phyloP scores from a whole-genome alignment of 805 yeast genomes.

The Kazachstania taianensis region DNA sequence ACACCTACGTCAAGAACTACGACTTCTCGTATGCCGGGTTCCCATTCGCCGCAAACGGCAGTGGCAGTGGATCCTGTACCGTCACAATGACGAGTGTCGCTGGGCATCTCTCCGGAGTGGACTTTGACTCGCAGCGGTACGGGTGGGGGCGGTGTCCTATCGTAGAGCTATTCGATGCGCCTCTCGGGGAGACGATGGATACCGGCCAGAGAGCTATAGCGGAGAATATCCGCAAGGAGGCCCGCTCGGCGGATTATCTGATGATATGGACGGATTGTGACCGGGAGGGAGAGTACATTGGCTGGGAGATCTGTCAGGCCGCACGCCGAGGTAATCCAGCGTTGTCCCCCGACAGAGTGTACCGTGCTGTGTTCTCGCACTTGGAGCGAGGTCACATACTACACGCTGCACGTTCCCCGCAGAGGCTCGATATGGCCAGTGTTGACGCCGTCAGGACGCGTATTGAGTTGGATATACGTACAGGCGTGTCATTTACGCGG shows the following conservation, averaged over 20 bases:
- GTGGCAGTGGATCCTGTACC: conserved; percentile 55
- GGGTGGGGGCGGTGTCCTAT: conserved; percentile 62
- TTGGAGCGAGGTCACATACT: conserved; percentile 65
- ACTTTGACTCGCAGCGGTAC: conserved; percentile 41
- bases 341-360: conserved; percentile 40
- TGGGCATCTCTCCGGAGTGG: conserved; percentile 70
- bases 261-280: conserved; percentile 99
- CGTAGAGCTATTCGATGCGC: conserved; percentile 60
- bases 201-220: conserved; percentile 41
- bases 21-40: conserved; percentile 53
- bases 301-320: conserved; percentile 67
- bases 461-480: conserved; percentile 76
- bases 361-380: conserved; percentile 82
- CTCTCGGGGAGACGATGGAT: conserved; percentile 37
- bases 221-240: conserved; percentile 57
- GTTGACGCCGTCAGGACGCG: conserved; percentile 82
- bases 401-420: conserved; percentile 65
- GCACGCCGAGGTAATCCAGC: conserved; percentile 39
- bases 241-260: conserved; percentile 46
- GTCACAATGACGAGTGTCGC: conserved; percentile 87
- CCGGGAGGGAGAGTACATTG: conserved; percentile 91
- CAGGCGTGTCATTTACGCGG: conserved; percentile 85
- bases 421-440: conserved; percentile 49
- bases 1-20: conserved; percentile 67
- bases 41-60: conserved; percentile 40